Evolutionary conservation across 345 rosid species (phyloP).

Genomic region (Acer campestre): DNA sequence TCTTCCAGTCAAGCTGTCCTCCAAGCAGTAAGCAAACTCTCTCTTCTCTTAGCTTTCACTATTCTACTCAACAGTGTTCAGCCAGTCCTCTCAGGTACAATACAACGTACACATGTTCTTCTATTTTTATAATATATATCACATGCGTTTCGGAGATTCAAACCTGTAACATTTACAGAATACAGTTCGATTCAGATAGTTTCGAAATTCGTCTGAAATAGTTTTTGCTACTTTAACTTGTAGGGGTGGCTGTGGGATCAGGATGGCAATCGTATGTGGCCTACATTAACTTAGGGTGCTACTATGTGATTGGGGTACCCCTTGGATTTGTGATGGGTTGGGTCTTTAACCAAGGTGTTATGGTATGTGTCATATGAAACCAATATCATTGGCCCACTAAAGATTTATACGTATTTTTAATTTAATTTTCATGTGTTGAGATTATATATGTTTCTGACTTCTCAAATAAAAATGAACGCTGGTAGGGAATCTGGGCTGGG

Average conservation of each 20-base stretch:
- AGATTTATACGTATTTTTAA: too few species aligned
- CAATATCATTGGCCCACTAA: too few species aligned
- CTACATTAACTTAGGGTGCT: constrained; percentile 87
- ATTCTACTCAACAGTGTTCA: constrained; percentile 87
- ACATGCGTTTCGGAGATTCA: too few species aligned
- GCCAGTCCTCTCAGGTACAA: constrained; percentile 74
- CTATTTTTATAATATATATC: neutral
- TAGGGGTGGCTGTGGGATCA: constrained; percentile 67
- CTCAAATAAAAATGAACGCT: neutral
- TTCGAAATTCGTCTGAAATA: neutral
- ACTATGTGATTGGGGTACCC: constrained; percentile 74
- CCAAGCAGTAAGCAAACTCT: constrained; percentile 56
- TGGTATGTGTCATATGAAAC: constrained; percentile 42
- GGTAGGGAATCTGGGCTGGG: constrained; percentile 90
- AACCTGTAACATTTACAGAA: too few species aligned
- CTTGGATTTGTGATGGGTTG: constrained; percentile 87
- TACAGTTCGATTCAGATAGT: neutral
- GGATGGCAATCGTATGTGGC: too few species aligned
- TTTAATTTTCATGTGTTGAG: too few species aligned
- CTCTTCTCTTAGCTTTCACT: constrained; percentile 70
- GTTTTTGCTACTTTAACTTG: neutral
- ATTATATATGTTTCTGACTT: too few species aligned
- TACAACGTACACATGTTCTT: neutral
- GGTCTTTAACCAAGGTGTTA: constrained; percentile 68
- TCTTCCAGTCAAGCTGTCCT: constrained; percentile 58